Percentiles rank a stretch among this genome's conserved stretches.
These are phyloP conservation scores for Pichia sp. DNA, from an alignment of 1,139 yeast species.

Conservation along the genomic window DNA sequence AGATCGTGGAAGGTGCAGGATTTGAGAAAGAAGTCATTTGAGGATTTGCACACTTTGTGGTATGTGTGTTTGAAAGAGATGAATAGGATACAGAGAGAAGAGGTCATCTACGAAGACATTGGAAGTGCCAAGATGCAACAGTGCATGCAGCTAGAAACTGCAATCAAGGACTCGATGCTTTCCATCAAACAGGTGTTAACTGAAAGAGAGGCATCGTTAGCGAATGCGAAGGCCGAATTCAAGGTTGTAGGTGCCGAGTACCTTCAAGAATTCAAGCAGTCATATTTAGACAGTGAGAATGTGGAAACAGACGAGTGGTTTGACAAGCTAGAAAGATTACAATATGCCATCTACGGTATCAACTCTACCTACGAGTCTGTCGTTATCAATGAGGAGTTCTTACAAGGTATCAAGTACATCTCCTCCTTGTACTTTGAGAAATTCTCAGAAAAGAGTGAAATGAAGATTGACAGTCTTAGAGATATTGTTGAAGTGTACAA, in stretches of 20 bases:
- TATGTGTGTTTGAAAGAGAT: slow-evolving; percentile 79
- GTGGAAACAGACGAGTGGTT: slow-evolving; percentile 55
- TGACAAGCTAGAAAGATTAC: slow-evolving; percentile 71
- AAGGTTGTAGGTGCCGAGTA: slow-evolving; percentile 43
- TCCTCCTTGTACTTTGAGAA: slow-evolving; percentile 62
- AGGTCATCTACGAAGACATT: slow-evolving; percentile 35
- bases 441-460: slow-evolving; percentile 30
- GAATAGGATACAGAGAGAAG: slow-evolving; percentile 74
- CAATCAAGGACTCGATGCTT: slow-evolving; percentile 58
- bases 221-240: slow-evolving; percentile 52
- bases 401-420: slow-evolving; percentile 62
- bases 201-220: slow-evolving; percentile 76
- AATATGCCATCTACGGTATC: slow-evolving; percentile 74
- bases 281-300: slow-evolving; percentile 55
- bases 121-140: slow-evolving; percentile 24
- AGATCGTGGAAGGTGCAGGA: slow-evolving; percentile 88
- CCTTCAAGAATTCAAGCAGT: slow-evolving; percentile 51
- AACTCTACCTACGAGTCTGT: slow-evolving; percentile 37
- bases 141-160: slow-evolving; percentile 35
- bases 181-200: slow-evolving; percentile 81
- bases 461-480: slow-evolving; percentile 28
- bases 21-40: slow-evolving; percentile 84
- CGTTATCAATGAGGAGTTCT: slow-evolving; percentile 49
- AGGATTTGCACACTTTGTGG: slow-evolving; percentile 90
- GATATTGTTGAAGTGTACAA: slow-evolving; percentile 34